Evolutionary conservation across 352 stramenopile genomes (phyloP).

Genomic region (Thalassiosira livingstoniorum): DNA sequence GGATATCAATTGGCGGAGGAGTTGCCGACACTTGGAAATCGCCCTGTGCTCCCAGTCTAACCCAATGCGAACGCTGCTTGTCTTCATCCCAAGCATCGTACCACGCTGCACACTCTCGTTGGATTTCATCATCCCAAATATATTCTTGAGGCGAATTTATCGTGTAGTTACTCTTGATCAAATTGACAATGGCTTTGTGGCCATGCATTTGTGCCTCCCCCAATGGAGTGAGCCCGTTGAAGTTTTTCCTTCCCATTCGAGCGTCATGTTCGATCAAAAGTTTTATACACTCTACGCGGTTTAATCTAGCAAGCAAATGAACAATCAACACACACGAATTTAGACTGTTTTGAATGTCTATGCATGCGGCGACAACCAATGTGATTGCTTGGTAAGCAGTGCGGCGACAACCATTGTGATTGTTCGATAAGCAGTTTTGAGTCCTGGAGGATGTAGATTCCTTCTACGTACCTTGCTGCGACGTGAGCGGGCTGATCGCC

Average conservation of each 20-base stretch:
- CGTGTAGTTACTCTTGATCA: constrained; percentile 56
- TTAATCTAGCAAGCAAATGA: too few species aligned
- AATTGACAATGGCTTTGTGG: constrained; percentile 32
- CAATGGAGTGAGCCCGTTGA: constrained; percentile 33
- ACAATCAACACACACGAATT: too few species aligned
- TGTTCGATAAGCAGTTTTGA: too few species aligned
- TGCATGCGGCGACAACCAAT: too few species aligned
- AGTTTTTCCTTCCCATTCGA: constrained; percentile 52
- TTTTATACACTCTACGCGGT: constrained; percentile 54
- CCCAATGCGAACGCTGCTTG: constrained; percentile 35
- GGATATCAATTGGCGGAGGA: constrained; percentile 52
- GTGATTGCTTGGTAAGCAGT: too few species aligned
- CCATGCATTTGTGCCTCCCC: constrained; percentile 59
- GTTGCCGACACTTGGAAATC: constrained; percentile 30
- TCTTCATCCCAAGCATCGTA: constrained; percentile 37
- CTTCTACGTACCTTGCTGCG: too few species aligned
- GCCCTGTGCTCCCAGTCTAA: constrained; percentile 15
- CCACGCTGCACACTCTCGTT: constrained; percentile 40
- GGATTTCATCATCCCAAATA: constrained; percentile 55
- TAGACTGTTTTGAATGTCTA: too few species aligned
- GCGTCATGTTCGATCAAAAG: constrained; percentile 52
- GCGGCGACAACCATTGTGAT: too few species aligned
- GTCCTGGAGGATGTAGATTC: too few species aligned
- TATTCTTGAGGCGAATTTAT: constrained; percentile 18
- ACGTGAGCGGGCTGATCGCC: constrained; percentile 57